Percentiles rank a stretch among this genome's conserved stretches.
phyloP scores from a whole-genome alignment of 768 basidiomycete genomes.

The Tubosaeta sp. region DNA sequence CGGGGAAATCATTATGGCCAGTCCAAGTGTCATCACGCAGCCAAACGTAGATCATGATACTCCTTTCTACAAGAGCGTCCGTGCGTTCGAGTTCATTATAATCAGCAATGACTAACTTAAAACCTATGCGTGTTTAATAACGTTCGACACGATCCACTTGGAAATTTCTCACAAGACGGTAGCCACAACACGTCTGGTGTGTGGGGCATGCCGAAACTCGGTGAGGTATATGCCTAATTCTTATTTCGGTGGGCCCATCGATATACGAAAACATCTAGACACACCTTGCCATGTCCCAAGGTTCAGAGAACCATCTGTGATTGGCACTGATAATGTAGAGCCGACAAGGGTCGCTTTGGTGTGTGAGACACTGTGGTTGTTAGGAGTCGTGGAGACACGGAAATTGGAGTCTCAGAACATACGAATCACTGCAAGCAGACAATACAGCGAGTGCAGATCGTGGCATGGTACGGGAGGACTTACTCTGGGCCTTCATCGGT shows the following conservation, averaged over 20 bases:
- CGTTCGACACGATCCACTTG: background rate
- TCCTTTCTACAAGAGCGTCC: background rate
- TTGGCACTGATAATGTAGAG: conserved; percentile 76
- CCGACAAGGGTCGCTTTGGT: conserved; percentile 88
- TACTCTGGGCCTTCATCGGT: conserved; percentile 92
- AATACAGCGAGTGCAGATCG: background rate
- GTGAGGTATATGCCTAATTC: conserved; percentile 74
- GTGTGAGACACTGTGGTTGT: conserved; percentile 67
- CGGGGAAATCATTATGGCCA: too few species aligned
- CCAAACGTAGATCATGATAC: too few species aligned
- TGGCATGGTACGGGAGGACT: conserved; percentile 8
- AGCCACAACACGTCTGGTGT: conserved; percentile 69
- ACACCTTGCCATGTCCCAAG: conserved; percentile 92
- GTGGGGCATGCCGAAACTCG: conserved; percentile 71
- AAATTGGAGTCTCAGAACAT: conserved; percentile 25
- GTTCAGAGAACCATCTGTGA: conserved; percentile 71
- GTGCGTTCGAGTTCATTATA: background rate
- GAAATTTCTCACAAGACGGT: conserved; percentile 63
- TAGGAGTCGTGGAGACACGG: background rate
- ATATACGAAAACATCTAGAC: conserved; percentile 8
- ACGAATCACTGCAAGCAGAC: conserved; percentile 63
- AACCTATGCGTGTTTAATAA: conserved; percentile 9
- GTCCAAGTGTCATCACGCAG: too few species aligned
- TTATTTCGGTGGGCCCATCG: conserved; percentile 1
- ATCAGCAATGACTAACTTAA: background rate